These are phyloP conservation scores for Smittium culicis DNA, from an alignment of 371 early-diverging fungal genomes.

Conservation along the genomic window DNA sequence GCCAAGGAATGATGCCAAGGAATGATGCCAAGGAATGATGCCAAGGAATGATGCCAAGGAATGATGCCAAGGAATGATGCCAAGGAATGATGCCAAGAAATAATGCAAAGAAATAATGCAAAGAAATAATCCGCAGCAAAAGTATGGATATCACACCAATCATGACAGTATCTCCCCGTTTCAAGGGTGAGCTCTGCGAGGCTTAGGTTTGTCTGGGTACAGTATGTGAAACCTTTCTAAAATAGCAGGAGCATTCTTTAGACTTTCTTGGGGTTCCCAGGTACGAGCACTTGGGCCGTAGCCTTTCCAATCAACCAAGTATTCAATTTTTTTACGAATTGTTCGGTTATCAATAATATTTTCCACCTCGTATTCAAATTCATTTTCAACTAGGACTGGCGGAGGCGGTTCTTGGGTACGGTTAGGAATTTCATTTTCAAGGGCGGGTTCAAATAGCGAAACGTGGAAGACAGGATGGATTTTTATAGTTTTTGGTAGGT, in stretches of 20 bases:
- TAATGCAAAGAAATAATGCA: not conserved
- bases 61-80: not conserved
- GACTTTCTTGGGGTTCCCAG: constrained; percentile 17
- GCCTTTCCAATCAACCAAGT: constrained; percentile 25
- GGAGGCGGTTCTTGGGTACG: constrained; percentile 15
- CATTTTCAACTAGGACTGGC: constrained; percentile 22
- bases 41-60: not conserved
- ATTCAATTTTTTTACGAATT: constrained; percentile 16
- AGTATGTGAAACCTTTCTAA: not conserved
- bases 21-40: not conserved
- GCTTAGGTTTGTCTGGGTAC: constrained; percentile 13
- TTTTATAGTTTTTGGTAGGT: constrained; percentile 22
- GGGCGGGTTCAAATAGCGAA: constrained; percentile 15
- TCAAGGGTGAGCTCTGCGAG: constrained; percentile 10
- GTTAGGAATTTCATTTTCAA: constrained; percentile 15
- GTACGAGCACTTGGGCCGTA: constrained; percentile 14
- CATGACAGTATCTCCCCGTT: constrained; percentile 15
- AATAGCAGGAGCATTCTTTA: constrained; percentile 1
- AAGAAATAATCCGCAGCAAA: not conserved
- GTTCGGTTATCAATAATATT: constrained; percentile 19
- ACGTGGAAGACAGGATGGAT: constrained; percentile 32
- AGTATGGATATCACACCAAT: not conserved
- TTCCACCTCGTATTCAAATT: constrained; percentile 29
- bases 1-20: not conserved
- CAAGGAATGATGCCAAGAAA: not conserved